Base-by-base conservation (phyloP, 345 rosid species). In the Stellera chamaejasme region DNA sequence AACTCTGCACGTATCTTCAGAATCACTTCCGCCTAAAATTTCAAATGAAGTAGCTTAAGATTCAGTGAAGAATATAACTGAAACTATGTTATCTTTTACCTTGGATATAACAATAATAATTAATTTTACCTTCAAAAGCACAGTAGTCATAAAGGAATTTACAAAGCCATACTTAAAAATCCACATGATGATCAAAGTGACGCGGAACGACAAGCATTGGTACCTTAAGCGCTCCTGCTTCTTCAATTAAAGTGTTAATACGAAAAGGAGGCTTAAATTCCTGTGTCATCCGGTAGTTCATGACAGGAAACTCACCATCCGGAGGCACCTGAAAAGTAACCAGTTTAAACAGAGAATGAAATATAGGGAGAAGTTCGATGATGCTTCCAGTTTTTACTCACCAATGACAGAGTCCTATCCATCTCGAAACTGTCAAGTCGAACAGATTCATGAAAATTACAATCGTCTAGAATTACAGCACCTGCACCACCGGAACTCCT, bases 231-330 rank as follows among this genome's bases (percentile, higher is more conserved):
- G 80, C 63, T 56, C 99, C 97, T 25, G 97, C 96, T 73, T 93
- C 96, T 82, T 93, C 97, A 68, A 88, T 81, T 84, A 59, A 59
- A 41, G 95, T 82, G 53, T 81, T 88, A 48, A 93, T 84, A 48
- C 86, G 96, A 48, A 93, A 93, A 41, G 99, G 99, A 70, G 99
- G 99, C 79, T 83, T 89, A 70, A 93, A 93, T 76, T 93, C 97
- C 75, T 93, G 97, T 49, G 99, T 89, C 95, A 89, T 83, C 46
- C 99, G 95, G 66, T 93, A 93, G 75, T 93, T 93, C 97, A 90
- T 93, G 57, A 93, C 99, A 51, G 99, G 96, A 67, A 93, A 93
- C 72, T 93, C 99, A 62, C 99, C 99, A 70, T 89, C 99, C 32
- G 99, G 96, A 13, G 99, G 96, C 51, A 93, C 87, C 99, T 90